Base-by-base conservation (phyloP, 768 basidiomycete species). In the Mycena galopus region DNA sequence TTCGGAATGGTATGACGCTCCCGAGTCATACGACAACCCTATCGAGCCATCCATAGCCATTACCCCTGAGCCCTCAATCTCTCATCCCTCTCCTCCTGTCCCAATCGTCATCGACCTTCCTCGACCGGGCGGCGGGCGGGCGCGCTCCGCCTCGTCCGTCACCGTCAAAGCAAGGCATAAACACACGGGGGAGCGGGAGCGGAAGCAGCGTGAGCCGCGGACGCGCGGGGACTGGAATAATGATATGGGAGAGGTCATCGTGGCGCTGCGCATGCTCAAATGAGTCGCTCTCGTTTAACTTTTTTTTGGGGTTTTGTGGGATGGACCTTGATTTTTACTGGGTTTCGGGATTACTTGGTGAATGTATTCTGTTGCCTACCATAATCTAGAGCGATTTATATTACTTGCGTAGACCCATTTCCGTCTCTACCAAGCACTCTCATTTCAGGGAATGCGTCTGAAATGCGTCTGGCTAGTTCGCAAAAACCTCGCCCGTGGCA, bases 1-100 rank as follows among this genome's bases (percentile, higher is more conserved):
- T 7, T 74, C 73, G 21, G 66, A 74, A 32, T 74, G 73, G 73
- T 68, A 29, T 37, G 69, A 74, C 73, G 11, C 60, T 6, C 65
- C 61, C 47, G 61, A 58, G 39, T 27, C 32, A 37, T 21, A 21
- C 21, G 37, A 29, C 17, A 21, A 10, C n/a, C 6, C 30, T 23
- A 27, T 12, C 23, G 17, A 35, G 33, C 16, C 61, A 51, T 21
- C 21, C 17, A n/a, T 8, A 51, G 3, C 21, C 17, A n/a, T 8
- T n/a, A 11, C 42, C 44, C n/a, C n/a, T 21, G 44, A 4, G n/a
- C n/a, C n/a, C 4, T 11, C 44, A 8, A 2, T 7, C 21, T 21
- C 44, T 21, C 19, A 47, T 5, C 21, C 44, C 44, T 16, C n/a
- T 16, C 30, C 55, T 5, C 19, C 32, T 2, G 16, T 42, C 19